Evolutionary conservation across 805 yeast genomes (phyloP), one percentile per base, ranked within the genome.

Genomic region (Saccharomycopsis capsularis): DNA sequence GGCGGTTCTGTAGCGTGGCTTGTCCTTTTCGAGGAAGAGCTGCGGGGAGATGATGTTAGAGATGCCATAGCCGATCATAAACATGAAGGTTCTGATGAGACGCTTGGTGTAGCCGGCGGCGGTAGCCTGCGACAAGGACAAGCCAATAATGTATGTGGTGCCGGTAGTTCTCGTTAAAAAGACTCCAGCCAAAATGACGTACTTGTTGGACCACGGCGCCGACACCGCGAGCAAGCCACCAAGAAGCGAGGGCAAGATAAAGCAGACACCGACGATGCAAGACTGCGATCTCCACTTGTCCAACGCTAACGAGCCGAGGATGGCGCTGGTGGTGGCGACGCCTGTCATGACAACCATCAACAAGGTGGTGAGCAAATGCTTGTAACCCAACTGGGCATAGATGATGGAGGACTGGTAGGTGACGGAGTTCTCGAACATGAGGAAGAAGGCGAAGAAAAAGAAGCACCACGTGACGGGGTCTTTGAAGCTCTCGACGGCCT

Each of bases 21-120:
- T 73, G 54, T 76, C 73, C 2, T 47, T 51, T 0, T 60, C 61
- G 40, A 61, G 58, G 56, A 76, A 77, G 2, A 76, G 65, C 53
- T 75, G 80, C 1, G 82, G 80, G 2, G 82, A 82, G 45, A 69
- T 61, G 40, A 75, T 61, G 59, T 76, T 78, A 21, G 82, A 81
- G 15, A 67, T 73, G 34, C 85, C 77, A 60, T 81, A 85, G 5
- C 78, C 81, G 50, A 82, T 71, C 63, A 83, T 70, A 42, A 73
- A 73, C 35, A 79, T 62, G 3, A 76, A 74, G 57, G 68, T 74
- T 2, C 67, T 70, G 1, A 73, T 66, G 42, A 68, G 61, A 59
- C 82, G 79, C 63, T 85, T 85, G n/a, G 90, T 82, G 52, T 78
- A 76, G 7, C 93, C 93, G 16, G 61, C 60, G 23, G 58, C 40